Base-by-base conservation (phyloP, 1,284 basidiomycete genomes). In the Cronartium quercuum region DNA sequence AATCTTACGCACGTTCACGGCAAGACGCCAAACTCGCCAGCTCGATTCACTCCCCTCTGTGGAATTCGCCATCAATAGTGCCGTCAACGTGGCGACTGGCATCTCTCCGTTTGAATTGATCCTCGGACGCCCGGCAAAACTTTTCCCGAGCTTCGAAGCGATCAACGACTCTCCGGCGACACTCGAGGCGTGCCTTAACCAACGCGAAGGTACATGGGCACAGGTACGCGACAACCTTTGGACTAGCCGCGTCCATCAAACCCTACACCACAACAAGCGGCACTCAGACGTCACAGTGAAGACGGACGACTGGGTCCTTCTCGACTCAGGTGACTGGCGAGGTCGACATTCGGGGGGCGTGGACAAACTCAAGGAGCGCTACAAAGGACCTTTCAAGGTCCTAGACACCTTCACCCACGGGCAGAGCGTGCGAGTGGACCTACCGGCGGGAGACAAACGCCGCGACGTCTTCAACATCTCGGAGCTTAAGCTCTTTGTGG, bases 1-100 rank as follows among this genome's bases (percentile, higher is more conserved):
- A 57, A 71, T 76, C 41, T 44, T 79, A 3, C 71, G 75, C 6
- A 55, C 44, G 24, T 67, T 67, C 34, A 71, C 3, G 13, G 65
- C 21, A 76, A 79, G 57, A 63, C 66, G 24, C 57, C 66, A 67
- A 67, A 21, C n/a, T 13, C 24, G 74, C 47, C 78, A 76, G 78
- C 24, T 68, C n/a, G 29, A 21, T 1, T 15, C 68, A 79, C 41
- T 77, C 1, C 18, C 76, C 18, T 3, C 21, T 7, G 57, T 65
- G 9, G 71, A 77, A 61, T 77, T 65, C 42, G 77, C 78, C 38
- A 67, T 79, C 41, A 78, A 78, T 67, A 29, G 57, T 6, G 66
- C 75, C 10, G n/a, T n/a, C n/a, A n/a, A n/a, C n/a, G 64, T 64
- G 3, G 68, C 78, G 9, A 79, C 77, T 2, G 70, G 78, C n/a